Percentiles rank a stretch among this genome's conserved stretches.
Evolutionary conservation across 2,329 filamentous ascomycete genomes (phyloP).

Genomic region (Sporothrix sp.): DNA sequence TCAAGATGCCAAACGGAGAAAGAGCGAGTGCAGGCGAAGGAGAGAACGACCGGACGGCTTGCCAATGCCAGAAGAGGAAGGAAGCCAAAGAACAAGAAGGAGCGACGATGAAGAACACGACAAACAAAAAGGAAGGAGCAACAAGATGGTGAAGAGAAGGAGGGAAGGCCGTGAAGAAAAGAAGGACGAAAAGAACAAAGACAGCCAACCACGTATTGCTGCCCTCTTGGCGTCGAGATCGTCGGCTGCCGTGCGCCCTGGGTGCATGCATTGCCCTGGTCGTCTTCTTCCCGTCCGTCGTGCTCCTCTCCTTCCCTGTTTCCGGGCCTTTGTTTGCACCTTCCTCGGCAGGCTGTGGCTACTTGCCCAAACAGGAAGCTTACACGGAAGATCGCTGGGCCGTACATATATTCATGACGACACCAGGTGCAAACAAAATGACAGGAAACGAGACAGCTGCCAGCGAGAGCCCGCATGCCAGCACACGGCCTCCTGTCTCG

Average conservation of each 20-base stretch:
- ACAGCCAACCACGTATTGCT: not conserved
- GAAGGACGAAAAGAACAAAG: not conserved
- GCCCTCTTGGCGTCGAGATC: conserved; percentile 1
- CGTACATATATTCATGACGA: not conserved
- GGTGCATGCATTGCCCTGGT: not conserved
- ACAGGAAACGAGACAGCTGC: not conserved
- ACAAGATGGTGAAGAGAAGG: not conserved
- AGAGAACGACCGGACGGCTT: too few relatives aligned
- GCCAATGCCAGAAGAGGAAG: not conserved
- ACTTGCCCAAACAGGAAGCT: not conserved
- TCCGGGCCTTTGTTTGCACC: not conserved
- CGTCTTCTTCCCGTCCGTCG: not conserved
- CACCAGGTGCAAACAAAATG: not conserved
- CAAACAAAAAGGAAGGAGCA: not conserved
- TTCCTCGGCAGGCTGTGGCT: too few relatives aligned
- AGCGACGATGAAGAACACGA: not conserved
- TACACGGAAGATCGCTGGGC: conserved; percentile 3
- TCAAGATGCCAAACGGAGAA: not conserved
- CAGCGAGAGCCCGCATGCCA: not conserved
- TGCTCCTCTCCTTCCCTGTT: not conserved
- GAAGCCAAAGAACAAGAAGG: not conserved
- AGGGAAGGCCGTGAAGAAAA: not conserved
- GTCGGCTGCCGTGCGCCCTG: conserved; percentile 5
- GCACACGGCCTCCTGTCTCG: too few relatives aligned
- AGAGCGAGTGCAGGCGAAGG: not conserved